A percentile compares a stretch with the other conserved stretches of the same genome.
phyloP scores from a whole-genome alignment of 1,284 basidiomycete genomes.

The Spongispora temasekensis region DNA sequence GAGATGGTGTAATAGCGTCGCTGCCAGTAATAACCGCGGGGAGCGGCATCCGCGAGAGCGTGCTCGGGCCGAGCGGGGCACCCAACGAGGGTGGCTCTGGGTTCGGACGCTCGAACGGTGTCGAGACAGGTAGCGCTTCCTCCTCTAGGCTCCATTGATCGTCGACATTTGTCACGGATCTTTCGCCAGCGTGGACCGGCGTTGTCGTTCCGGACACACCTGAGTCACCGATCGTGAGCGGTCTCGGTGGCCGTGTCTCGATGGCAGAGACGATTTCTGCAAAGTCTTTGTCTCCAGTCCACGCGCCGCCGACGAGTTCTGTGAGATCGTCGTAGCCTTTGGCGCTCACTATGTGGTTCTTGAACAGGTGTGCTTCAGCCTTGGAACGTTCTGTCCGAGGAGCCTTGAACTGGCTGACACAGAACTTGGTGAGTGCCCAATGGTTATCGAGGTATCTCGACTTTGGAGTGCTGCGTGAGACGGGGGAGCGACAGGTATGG shows the following conservation, averaged over 20 bases:
- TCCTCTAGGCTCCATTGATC: constrained; percentile 3
- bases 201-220: background rate
- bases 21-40: constrained; percentile 43
- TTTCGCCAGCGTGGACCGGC: too few species aligned
- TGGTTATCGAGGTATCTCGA: constrained; percentile 74
- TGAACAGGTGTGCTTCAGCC: constrained; percentile 57
- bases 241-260: constrained; percentile 41
- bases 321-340: constrained; percentile 69
- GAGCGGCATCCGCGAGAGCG: constrained; percentile 38
- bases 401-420: constrained; percentile 78
- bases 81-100: constrained; percentile 40
- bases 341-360: constrained; percentile 57
- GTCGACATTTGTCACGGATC: background rate
- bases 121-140: constrained; percentile 23
- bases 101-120: constrained; percentile 40
- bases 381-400: constrained; percentile 56
- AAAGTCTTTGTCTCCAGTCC: constrained; percentile 67
- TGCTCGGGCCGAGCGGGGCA: constrained; percentile 43
- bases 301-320: constrained; percentile 55
- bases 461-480: constrained; percentile 35
- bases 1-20: constrained; percentile 49
- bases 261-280: constrained; percentile 55
- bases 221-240: constrained; percentile 13
- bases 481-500: background rate
- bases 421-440: constrained; percentile 92